phyloP scores from a whole-genome alignment of 352 stramenopile genomes.

The Globisporangium viniferum region DNA sequence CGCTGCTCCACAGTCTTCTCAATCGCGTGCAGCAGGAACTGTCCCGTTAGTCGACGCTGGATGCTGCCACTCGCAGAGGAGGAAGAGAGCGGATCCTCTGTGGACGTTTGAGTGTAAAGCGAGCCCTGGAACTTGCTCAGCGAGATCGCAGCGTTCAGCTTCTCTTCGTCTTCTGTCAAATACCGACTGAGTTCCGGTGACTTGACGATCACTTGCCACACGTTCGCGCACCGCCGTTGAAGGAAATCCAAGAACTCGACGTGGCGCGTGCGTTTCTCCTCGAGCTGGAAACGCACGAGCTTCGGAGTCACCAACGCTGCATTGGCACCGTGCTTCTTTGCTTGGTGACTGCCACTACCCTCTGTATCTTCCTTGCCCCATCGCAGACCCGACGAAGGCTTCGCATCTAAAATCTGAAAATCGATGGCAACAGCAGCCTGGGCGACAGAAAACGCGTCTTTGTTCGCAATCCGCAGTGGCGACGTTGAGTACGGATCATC shows the following conservation, averaged over 20 bases:
- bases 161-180: conserved; percentile 69
- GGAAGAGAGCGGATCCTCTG: not conserved
- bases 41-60: conserved; percentile 42
- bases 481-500: conserved; percentile 40
- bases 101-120: conserved; percentile 29
- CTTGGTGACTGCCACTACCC: conserved; percentile 16
- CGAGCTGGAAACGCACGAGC: conserved; percentile 81
- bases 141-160: conserved; percentile 68
- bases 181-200: conserved; percentile 52
- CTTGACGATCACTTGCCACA: conserved; percentile 58
- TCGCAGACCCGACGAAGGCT: conserved; percentile 73
- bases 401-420: conserved; percentile 78
- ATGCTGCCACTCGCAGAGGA: conserved; percentile 12
- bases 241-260: conserved; percentile 66
- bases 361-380: conserved; percentile 51
- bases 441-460: conserved; percentile 45
- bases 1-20: conserved; percentile 67
- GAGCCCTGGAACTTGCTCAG: conserved; percentile 76
- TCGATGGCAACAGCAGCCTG: conserved; percentile 58
- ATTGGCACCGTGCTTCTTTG: conserved; percentile 3
- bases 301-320: conserved; percentile 63
- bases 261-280: conserved; percentile 71
- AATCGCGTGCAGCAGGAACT: conserved; percentile 74
- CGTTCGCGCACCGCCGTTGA: conserved; percentile 47
- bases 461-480: conserved; percentile 38